phyloP scores from a whole-genome alignment of 805 yeast genomes.

The Lipomyces mesembrius region DNA sequence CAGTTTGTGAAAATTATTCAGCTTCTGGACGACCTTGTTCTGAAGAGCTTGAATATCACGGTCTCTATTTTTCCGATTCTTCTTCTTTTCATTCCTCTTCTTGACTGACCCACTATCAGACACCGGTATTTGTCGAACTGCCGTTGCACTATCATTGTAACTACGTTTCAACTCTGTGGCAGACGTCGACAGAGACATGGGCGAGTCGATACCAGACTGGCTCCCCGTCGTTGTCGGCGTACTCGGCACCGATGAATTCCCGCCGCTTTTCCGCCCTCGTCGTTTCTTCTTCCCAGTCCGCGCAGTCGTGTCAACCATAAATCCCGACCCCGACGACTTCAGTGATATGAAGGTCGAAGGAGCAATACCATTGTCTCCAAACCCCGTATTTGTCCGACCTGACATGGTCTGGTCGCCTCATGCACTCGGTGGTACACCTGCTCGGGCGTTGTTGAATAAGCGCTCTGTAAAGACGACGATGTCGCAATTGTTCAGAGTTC shows the following conservation, averaged over 20 bases:
- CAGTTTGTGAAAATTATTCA: background rate
- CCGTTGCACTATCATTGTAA: background rate
- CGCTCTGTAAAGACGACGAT: background rate
- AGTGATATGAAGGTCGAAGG: background rate
- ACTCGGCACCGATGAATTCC: background rate
- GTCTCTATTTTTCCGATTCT: slow-evolving; percentile 9
- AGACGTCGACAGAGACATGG: background rate
- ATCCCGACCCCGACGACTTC: background rate
- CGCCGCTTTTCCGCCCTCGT: background rate
- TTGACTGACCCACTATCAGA: slow-evolving; percentile 1
- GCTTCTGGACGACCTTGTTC: background rate
- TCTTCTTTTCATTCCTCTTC: slow-evolving; percentile 12
- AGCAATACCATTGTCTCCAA: background rate
- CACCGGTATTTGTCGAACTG: background rate
- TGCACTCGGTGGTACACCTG: background rate
- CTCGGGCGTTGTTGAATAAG: background rate
- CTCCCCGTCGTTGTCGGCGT: background rate
- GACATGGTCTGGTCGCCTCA: background rate
- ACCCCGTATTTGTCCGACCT: background rate
- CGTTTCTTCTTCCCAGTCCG: background rate
- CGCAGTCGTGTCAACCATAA: background rate
- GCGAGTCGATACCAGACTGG: background rate
- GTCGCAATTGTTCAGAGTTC: background rate
- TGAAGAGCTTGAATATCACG: background rate
- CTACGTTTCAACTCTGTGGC: background rate